Evolutionary conservation across 2,329 filamentous ascomycete genomes (phyloP), one percentile per base, ranked within the genome.

Genomic region (Tolypocladium sp.): DNA sequence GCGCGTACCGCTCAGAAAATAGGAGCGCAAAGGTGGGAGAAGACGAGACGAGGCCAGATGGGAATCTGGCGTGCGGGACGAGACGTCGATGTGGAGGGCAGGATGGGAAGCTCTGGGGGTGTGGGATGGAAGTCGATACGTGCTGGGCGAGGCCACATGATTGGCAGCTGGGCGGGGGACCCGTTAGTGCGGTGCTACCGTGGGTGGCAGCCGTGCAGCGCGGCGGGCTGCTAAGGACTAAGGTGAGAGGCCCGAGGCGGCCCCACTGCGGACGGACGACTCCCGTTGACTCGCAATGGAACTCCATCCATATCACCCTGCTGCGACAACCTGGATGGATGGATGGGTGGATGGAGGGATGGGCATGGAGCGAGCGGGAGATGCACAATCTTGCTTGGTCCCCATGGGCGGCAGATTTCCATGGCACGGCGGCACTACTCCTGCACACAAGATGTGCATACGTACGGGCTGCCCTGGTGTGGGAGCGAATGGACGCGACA

Each of bases 1-100:
- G 69, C 68, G 69, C 65, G 67, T 72, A 63, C 66, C 70, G 69
- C 69, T 65, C 57, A 60, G 63, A 66, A 66, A 63, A 63, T 22
- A 54, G 42, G 57, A 12, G 20, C 22, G 60, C 59, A 25, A 59
- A 56, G 40, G 58, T 59, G 61, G 57, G 40, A 66, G 59, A 64
- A 46, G 51, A 44, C 53, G 13, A 60, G 51, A 41, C 55, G 49
- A 59, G 38, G 58, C 51, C 49, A 58, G 60, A 63, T 60, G 57
- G 56, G 44, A 66, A 61, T 62, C 60, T 66, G 67, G 64, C 56
- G 60, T 55, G 57, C 60, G 65, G 64, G 64, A 66, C 62, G 64
- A 68, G 69, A 69, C 65, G 69, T 65, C 62, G 61, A 60, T 56
- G 59, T 55, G 41, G 56, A 55, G 49, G 46, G 62, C 46, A 38